Evolutionary conservation across 2,329 filamentous ascomycete species (phyloP).

Genomic region (Chalaropsis thielavioides): DNA sequence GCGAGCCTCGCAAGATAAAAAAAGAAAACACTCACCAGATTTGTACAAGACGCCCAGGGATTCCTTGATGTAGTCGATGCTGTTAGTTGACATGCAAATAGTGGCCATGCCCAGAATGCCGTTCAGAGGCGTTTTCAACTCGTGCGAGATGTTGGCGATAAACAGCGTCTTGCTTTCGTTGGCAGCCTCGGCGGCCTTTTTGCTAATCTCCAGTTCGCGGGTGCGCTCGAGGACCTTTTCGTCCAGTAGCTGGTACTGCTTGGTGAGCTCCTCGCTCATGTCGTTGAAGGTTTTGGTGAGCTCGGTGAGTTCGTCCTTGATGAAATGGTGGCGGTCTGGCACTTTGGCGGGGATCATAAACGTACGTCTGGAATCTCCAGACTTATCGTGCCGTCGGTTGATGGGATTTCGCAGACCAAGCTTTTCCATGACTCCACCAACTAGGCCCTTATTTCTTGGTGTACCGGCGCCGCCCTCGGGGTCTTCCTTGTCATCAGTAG

Average conservation of each 20-base stretch:
- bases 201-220: conserved; percentile 71
- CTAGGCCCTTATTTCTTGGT: conserved; percentile 2
- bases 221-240: conserved; percentile 74
- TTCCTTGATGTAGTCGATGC: conserved; percentile 61
- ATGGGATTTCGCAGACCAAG: conserved; percentile 17
- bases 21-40: conserved; percentile 34
- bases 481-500: background rate
- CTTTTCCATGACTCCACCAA: conserved; percentile 17
- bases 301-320: conserved; percentile 77
- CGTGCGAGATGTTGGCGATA: conserved; percentile 80
- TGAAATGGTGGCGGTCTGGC: conserved; percentile 54
- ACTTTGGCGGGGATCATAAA: conserved; percentile 84
- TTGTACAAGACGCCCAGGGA: conserved; percentile 82
- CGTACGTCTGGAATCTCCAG: conserved; percentile 33
- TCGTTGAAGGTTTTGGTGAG: conserved; percentile 77
- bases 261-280: conserved; percentile 80
- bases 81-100: conserved; percentile 83
- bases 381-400: conserved; percentile 22
- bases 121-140: conserved; percentile 88
- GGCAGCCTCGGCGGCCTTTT: conserved; percentile 83
- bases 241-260: conserved; percentile 74
- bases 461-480: conserved; percentile 1
- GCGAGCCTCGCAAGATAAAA: background rate
- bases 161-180: conserved; percentile 96
- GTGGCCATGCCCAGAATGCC: conserved; percentile 91